These are phyloP conservation scores for Knufia petricola DNA, from an alignment of 2,329 filamentous ascomycete species.

Conservation along the genomic window DNA sequence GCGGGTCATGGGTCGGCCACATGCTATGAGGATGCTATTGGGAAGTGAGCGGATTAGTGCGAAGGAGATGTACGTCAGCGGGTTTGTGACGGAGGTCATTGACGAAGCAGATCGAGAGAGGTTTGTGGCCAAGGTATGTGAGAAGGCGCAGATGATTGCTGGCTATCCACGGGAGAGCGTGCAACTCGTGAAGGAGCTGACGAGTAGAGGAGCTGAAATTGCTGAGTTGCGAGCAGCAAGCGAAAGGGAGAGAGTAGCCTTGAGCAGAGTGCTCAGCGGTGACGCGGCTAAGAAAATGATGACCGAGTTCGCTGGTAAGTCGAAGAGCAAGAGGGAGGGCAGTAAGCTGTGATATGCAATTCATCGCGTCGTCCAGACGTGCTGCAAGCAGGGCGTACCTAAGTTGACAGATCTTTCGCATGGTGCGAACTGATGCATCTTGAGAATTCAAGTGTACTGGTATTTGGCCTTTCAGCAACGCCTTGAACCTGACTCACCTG, in stretches of 20 bases:
- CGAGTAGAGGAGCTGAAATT: not conserved
- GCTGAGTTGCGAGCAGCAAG: not conserved
- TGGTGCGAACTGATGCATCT: too few species aligned
- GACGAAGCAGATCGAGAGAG: not conserved
- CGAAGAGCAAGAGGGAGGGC: not conserved
- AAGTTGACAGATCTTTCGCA: too few species aligned
- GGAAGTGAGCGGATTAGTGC: not conserved
- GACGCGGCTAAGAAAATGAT: constrained; percentile 1
- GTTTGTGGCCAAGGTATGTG: not conserved
- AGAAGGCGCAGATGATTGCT: not conserved
- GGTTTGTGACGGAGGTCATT: constrained; percentile 3
- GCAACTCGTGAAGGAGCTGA: constrained; percentile 1
- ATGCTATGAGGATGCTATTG: not conserved
- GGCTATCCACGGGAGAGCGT: not conserved
- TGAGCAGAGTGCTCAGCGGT: not conserved
- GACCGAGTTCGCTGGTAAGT: not conserved
- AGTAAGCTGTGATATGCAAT: not conserved
- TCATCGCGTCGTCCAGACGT: too few species aligned
- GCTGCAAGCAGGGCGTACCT: too few species aligned
- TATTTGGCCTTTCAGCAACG: too few species aligned
- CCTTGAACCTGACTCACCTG: too few species aligned
- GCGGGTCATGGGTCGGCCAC: not conserved
- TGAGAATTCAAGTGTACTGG: too few species aligned
- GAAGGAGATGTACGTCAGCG: constrained; percentile 1
- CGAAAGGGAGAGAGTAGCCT: constrained; percentile 1